Evolutionary conservation across 768 basidiomycete species (phyloP).

Genomic region (Russula sp.): DNA sequence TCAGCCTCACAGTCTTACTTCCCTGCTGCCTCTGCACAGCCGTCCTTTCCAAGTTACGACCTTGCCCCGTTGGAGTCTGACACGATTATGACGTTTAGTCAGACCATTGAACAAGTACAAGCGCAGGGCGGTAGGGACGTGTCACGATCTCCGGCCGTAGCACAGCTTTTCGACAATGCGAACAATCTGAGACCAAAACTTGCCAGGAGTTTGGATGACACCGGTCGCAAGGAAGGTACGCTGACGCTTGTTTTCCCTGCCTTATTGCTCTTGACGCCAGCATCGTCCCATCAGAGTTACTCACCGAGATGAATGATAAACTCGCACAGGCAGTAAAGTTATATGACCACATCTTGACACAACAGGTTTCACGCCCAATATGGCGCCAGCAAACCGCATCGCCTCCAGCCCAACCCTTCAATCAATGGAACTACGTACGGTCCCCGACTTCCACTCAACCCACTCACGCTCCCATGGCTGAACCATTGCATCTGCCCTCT

Average conservation of each 20-base stretch:
- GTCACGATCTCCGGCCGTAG: conserved; percentile 77
- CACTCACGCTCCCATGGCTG: not conserved
- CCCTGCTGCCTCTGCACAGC: conserved; percentile 44
- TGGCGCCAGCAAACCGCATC: conserved; percentile 34
- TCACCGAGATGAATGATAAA: conserved; percentile 94
- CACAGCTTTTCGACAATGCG: conserved; percentile 81
- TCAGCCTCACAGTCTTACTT: conserved; percentile 46
- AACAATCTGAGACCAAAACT: conserved; percentile 76
- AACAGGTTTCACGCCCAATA: conserved; percentile 71
- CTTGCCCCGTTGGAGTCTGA: conserved; percentile 79
- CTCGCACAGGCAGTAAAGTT: conserved; percentile 87
- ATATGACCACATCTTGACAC: conserved; percentile 84
- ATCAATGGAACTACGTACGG: conserved; percentile 21
- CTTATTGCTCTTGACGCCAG: conserved; percentile 5
- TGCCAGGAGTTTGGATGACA: conserved; percentile 78
- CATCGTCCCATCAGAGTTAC: conserved; percentile 53
- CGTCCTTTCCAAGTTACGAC: conserved; percentile 67
- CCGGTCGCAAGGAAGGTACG: conserved; percentile 81
- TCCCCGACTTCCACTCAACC: conserved; percentile 9
- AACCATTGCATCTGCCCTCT: conserved; percentile 14
- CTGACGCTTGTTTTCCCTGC: conserved; percentile 19
- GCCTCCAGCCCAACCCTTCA: conserved; percentile 15
- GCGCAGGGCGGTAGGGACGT: conserved; percentile 76
- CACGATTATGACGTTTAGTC: conserved; percentile 85
- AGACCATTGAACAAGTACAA: conserved; percentile 82